phyloP scores from a whole-genome alignment of 306 rosid species.

The Inga laurina region DNA sequence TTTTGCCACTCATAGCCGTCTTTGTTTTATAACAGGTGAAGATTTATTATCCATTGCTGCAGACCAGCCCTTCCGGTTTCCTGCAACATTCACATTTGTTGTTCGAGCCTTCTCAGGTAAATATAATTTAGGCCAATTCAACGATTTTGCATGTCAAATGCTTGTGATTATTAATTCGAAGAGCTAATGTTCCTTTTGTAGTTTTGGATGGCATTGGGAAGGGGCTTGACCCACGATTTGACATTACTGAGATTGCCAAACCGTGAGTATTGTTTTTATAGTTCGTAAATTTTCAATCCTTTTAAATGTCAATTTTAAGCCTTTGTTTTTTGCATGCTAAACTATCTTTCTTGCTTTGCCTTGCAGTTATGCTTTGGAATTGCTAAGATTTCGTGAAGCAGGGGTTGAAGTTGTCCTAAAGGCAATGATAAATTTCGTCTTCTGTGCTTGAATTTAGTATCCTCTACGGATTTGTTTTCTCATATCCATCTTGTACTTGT shows the following conservation, averaged over 20 bases:
- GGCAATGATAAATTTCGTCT: slow-evolving; percentile 45
- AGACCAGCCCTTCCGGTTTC: slow-evolving; percentile 98
- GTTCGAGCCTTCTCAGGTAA: slow-evolving; percentile 99
- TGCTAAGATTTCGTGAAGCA: slow-evolving; percentile 90
- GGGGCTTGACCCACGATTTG: slow-evolving; percentile 98
- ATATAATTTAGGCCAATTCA: slow-evolving; percentile 22
- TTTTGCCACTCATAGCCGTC: slow-evolving; percentile 37
- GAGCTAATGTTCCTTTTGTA: slow-evolving; percentile 36
- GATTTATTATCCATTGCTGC: slow-evolving; percentile 93
- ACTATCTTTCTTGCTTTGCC: slow-evolving; percentile 38
- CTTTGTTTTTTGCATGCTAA: slow-evolving; percentile 29
- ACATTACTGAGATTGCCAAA: slow-evolving; percentile 96
- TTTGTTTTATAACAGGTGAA: slow-evolving; percentile 71
- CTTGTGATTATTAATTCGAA: slow-evolving; percentile 27
- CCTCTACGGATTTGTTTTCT: slow-evolving; percentile 32
- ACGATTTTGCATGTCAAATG: slow-evolving; percentile 20
- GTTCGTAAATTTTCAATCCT: slow-evolving; percentile 1
- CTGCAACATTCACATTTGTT: slow-evolving; percentile 99
- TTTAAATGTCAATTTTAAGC: slow-evolving; percentile 21
- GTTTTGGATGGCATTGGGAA: slow-evolving; percentile 99
- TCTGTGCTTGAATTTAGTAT: slow-evolving; percentile 23
- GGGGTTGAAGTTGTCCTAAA: slow-evolving; percentile 92
- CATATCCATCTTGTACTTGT: slow-evolving; percentile 39
- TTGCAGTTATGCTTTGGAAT: slow-evolving; percentile 93
- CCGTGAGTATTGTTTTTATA: slow-evolving; percentile 73